These are phyloP conservation scores for Vigna reflexopilosa DNA, from an alignment of 306 rosid species.

Conservation along the genomic window DNA sequence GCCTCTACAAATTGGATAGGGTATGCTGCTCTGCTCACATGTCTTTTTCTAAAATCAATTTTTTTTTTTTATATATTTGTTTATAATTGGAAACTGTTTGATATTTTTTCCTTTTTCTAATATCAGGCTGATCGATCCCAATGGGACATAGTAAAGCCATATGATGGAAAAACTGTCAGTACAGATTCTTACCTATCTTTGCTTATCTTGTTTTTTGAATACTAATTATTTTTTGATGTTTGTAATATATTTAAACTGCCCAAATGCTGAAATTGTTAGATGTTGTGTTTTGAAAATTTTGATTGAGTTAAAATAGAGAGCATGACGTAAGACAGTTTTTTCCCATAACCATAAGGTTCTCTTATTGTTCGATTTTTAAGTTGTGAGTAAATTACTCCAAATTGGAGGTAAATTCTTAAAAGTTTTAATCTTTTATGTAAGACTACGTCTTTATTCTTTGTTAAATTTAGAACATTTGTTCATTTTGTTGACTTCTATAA, in stretches of 20 bases:
- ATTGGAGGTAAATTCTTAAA: not conserved
- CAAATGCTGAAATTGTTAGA: not conserved
- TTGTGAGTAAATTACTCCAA: not conserved
- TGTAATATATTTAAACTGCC: conserved; percentile 27
- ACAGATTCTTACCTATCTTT: conserved; percentile 13
- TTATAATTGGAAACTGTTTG: conserved; percentile 21
- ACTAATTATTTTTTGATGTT: conserved; percentile 18
- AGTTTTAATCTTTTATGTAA: not conserved
- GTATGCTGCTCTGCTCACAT: conserved; percentile 51
- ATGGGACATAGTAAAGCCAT: conserved; percentile 70
- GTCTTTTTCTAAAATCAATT: not conserved
- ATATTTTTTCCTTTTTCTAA: conserved; percentile 34
- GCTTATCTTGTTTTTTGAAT: not conserved
- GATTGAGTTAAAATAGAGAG: conserved; percentile 1
- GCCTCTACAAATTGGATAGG: conserved; percentile 68
- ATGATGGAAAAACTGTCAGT: conserved; percentile 85
- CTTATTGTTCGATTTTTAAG: not conserved
- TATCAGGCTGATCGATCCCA: conserved; percentile 60
- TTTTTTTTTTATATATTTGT: not conserved
- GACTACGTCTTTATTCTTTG: not conserved
- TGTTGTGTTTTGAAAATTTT: not conserved
- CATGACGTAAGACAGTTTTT: not conserved
- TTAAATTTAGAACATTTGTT: not conserved
- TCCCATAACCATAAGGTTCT: not conserved
- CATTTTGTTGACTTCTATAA: not conserved